Evolutionary conservation across 495 filamentous ascomycete genomes (phyloP).

Genomic region (Niebla homalea): DNA sequence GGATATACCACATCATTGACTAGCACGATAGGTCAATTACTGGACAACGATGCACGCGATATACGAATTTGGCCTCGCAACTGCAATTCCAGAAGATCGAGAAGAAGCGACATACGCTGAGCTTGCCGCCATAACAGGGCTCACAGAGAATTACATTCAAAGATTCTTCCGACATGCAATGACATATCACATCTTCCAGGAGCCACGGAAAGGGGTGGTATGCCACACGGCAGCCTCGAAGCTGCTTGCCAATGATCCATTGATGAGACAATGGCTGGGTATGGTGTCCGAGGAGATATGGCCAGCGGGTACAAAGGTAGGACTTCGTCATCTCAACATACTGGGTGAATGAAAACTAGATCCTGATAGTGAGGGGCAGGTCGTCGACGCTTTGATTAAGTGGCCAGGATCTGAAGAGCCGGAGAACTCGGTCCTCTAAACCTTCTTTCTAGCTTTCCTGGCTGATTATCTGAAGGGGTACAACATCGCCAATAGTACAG

Average conservation of each 20-base stretch:
- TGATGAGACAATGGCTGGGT: constrained; percentile 37
- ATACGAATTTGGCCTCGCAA: not conserved
- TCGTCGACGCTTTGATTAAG: constrained; percentile 11
- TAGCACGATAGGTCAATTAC: not conserved
- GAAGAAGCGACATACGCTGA: constrained; percentile 29
- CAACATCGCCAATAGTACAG: constrained; percentile 34
- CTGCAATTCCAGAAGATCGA: not conserved
- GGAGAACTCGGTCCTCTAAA: constrained; percentile 25
- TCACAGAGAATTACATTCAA: constrained; percentile 5
- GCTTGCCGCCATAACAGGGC: constrained; percentile 25
- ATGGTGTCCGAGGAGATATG: constrained; percentile 40
- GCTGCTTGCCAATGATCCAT: constrained; percentile 28
- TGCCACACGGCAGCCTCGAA: constrained; percentile 38
- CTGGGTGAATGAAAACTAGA: not conserved
- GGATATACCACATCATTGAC: not conserved
- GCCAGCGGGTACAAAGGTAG: constrained; percentile 27
- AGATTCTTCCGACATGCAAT: constrained; percentile 16
- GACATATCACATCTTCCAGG: constrained; percentile 38
- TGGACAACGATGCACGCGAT: not conserved
- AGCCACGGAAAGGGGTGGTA: constrained; percentile 34
- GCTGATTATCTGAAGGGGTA: constrained; percentile 26
- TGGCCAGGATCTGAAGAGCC: constrained; percentile 18
- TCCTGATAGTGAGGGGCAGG: constrained; percentile 1
- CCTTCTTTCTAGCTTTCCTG: not conserved
- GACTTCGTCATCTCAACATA: not conserved